Evolutionary conservation across 2,329 filamentous ascomycete species (phyloP).

Genomic region (Gliomastix tumulicola): DNA sequence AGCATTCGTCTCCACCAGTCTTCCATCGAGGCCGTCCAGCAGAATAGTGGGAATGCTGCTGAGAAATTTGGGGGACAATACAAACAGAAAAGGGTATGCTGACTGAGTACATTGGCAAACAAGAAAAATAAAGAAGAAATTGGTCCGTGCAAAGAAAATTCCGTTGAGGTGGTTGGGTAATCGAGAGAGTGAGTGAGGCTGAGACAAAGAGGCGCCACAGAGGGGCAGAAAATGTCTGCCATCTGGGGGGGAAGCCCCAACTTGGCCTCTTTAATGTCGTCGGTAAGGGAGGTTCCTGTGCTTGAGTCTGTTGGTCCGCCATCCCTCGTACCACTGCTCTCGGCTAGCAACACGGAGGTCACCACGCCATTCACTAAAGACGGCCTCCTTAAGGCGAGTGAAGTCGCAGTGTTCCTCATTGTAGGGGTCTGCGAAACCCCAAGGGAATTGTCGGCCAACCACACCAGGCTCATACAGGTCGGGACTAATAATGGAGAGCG

Average conservation of each 20-base stretch:
- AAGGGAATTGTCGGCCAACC: constrained; percentile 84
- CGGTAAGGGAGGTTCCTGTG: constrained; percentile 35
- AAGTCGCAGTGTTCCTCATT: constrained; percentile 93
- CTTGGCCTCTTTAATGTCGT: constrained; percentile 16
- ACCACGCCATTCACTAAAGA: constrained; percentile 88
- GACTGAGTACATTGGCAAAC: too few relatives aligned
- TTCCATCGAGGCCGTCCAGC: too few relatives aligned
- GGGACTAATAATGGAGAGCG: constrained; percentile 88
- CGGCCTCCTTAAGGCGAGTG: constrained; percentile 77
- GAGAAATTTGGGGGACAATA: too few relatives aligned
- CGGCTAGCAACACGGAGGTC: constrained; percentile 87
- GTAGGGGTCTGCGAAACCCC: constrained; percentile 95
- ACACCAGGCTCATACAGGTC: constrained; percentile 79
- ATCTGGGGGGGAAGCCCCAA: neutral
- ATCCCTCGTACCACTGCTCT: constrained; percentile 92
- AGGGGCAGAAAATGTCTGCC: too few relatives aligned
- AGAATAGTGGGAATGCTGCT: too few relatives aligned
- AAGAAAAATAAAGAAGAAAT: too few relatives aligned
- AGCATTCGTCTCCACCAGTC: too few relatives aligned
- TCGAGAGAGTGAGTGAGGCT: too few relatives aligned
- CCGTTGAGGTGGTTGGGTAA: neutral
- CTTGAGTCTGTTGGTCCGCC: constrained; percentile 70
- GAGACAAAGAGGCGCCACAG: too few relatives aligned
- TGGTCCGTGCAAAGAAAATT: neutral
- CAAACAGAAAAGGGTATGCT: too few relatives aligned